A percentile compares a stretch with the other conserved stretches of the same genome.
These are phyloP conservation scores for Syzygium grande DNA, from an alignment of 345 rosid species.

Conservation along the genomic window DNA sequence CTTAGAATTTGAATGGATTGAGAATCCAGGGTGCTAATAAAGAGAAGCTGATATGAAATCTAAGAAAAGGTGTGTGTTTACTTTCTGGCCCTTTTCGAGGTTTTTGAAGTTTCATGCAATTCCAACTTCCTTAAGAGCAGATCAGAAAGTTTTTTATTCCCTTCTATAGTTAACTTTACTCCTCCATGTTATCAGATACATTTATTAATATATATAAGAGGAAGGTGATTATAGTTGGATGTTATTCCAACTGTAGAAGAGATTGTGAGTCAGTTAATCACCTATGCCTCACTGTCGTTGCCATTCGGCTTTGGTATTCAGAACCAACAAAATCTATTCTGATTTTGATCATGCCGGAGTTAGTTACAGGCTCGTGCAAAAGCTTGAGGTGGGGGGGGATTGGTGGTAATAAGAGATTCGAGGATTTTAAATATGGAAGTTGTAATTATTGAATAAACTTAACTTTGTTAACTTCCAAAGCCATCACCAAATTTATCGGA, in stretches of 20 bases:
- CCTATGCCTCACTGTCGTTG: not conserved
- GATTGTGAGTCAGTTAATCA: not conserved
- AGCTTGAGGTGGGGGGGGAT: not conserved
- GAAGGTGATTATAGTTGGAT: not conserved
- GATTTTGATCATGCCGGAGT: not conserved
- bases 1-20: not conserved
- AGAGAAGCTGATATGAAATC: not conserved
- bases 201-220: not conserved
- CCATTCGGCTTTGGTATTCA: not conserved
- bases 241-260: not conserved
- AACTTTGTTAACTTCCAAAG: not conserved
- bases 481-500: not conserved
- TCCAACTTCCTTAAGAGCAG: not conserved
- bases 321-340: not conserved
- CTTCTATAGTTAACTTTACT: not conserved
- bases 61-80: not conserved
- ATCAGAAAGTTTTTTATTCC: not conserved
- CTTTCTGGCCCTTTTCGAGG: not conserved
- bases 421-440: not conserved
- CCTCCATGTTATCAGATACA: not conserved
- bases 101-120: not conserved
- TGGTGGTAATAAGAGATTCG: not conserved
- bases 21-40: not conserved
- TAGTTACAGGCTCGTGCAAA: not conserved
- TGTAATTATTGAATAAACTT: not conserved